phyloP scores from a whole-genome alignment of 306 rosid species.

The Fagus crenata region DNA sequence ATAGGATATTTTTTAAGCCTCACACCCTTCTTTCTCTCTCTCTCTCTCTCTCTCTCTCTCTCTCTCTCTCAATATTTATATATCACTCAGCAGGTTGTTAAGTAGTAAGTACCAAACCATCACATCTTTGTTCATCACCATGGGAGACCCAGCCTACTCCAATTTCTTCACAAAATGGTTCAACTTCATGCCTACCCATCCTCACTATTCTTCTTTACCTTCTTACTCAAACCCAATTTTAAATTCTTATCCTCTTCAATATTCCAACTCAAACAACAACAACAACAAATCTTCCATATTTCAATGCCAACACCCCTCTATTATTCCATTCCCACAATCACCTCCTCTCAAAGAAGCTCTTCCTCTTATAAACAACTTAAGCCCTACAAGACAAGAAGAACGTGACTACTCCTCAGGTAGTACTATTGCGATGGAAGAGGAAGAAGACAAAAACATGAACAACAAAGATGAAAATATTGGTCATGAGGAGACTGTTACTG shows the following conservation, averaged over 20 bases:
- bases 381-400: slow-evolving; percentile 22
- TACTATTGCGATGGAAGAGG: neutral
- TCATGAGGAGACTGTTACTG: slow-evolving; percentile 31
- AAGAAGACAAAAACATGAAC: slow-evolving; percentile 12
- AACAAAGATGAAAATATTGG: slow-evolving; percentile 3
- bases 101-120: slow-evolving; percentile 15
- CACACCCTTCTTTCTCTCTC: slow-evolving; percentile 10
- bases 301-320: slow-evolving; percentile 30
- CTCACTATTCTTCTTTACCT: slow-evolving; percentile 27
- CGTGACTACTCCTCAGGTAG: slow-evolving; percentile 24
- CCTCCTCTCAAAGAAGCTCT: slow-evolving; percentile 58
- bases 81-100: neutral
- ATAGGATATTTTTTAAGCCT: neutral
- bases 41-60: too few species aligned
- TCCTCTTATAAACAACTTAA: slow-evolving; percentile 62
- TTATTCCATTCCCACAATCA: slow-evolving; percentile 17
- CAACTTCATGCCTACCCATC: slow-evolving; percentile 54
- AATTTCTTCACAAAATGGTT: slow-evolving; percentile 46
- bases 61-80: slow-evolving; percentile 2
- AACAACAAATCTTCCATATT: slow-evolving; percentile 6
- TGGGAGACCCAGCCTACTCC: slow-evolving; percentile 61
- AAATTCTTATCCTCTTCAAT: slow-evolving; percentile 3
- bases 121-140: slow-evolving; percentile 26
- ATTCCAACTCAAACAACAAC: slow-evolving; percentile 1
- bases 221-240: neutral